Evolutionary conservation across 2,329 filamentous ascomycete genomes (phyloP).

Genomic region (Teratosphaeria destructans): DNA sequence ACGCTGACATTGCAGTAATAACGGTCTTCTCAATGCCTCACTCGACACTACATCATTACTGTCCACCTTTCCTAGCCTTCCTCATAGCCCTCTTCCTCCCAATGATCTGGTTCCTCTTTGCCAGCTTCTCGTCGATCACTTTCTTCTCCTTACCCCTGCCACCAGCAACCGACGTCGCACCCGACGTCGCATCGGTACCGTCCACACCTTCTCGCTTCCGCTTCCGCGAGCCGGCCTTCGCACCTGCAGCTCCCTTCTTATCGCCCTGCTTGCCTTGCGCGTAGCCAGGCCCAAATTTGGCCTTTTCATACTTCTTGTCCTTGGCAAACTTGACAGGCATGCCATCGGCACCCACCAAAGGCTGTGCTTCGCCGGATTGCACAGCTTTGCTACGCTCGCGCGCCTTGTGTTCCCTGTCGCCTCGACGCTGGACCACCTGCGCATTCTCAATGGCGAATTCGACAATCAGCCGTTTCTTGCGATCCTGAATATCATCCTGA

Average conservation of each 20-base stretch:
- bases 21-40: too few relatives aligned
- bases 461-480: constrained; percentile 80
- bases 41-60: background rate
- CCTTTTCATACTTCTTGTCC: constrained; percentile 7
- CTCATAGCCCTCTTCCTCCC: constrained; percentile 72
- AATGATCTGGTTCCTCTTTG: constrained; percentile 66
- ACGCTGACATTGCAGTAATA: too few relatives aligned
- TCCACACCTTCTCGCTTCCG: constrained; percentile 27
- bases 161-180: constrained; percentile 1
- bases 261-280: constrained; percentile 6
- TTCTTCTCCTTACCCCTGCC: constrained; percentile 28
- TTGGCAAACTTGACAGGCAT: constrained; percentile 1
- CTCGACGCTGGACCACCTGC: constrained; percentile 77
- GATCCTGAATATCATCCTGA: constrained; percentile 49
- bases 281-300: background rate
- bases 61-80: constrained; percentile 15
- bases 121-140: constrained; percentile 42
- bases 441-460: constrained; percentile 98
- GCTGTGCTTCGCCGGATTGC: constrained; percentile 2
- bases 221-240: constrained; percentile 25
- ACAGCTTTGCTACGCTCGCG: constrained; percentile 32
- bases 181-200: constrained; percentile 7
- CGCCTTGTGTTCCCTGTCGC: constrained; percentile 50
- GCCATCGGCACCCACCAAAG: background rate
- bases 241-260: constrained; percentile 7